Evolutionary conservation across 2,329 filamentous ascomycete genomes (phyloP).

Genomic region (Xylaria digitata): DNA sequence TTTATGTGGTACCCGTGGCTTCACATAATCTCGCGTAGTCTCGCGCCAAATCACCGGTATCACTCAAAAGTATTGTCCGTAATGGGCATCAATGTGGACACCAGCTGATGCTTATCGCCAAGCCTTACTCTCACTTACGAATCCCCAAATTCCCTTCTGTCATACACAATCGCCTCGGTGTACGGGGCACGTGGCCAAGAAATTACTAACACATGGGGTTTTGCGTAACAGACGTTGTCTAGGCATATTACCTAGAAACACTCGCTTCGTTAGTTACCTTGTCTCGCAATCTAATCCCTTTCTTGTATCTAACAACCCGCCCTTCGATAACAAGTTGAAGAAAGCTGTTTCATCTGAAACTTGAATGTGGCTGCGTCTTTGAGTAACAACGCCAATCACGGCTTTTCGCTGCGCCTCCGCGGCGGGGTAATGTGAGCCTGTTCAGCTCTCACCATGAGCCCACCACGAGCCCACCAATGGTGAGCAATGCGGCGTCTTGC

Average conservation of each 20-base stretch:
- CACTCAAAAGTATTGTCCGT: background rate
- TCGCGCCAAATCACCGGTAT: background rate
- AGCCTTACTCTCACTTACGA: background rate
- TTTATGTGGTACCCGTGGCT: background rate
- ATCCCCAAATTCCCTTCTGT: background rate
- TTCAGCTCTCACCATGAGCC: conserved; percentile 11
- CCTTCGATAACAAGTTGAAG: background rate
- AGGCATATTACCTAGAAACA: background rate
- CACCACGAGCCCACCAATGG: conserved; percentile 7
- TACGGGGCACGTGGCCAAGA: background rate
- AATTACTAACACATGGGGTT: background rate
- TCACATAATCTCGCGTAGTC: background rate
- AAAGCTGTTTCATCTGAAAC: background rate
- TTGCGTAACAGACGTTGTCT: background rate
- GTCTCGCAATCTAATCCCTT: background rate
- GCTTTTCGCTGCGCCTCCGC: background rate
- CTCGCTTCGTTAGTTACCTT: too few species aligned
- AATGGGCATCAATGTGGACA: background rate
- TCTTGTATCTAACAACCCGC: background rate
- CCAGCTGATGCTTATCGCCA: background rate
- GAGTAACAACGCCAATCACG: background rate
- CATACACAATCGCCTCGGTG: too few species aligned
- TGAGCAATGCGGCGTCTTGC: background rate
- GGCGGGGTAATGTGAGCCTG: conserved; percentile 13
- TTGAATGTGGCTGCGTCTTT: conserved; percentile 10